phyloP scores from a whole-genome alignment of 306 rosid species.

The Abrus pulchellus region DNA sequence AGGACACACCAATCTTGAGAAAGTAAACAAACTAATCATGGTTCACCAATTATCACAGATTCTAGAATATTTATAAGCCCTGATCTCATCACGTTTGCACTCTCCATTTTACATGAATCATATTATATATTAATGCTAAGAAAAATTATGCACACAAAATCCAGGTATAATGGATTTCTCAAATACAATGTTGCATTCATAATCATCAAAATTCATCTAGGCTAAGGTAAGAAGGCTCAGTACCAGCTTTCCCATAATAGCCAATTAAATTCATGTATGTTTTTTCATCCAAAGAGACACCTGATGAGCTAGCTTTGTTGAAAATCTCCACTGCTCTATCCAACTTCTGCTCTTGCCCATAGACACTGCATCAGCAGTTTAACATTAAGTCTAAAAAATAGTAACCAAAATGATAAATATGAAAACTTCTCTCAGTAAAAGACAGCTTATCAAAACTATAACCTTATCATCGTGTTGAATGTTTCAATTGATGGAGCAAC shows the following conservation, averaged over 20 bases:
- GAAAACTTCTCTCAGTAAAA: not conserved
- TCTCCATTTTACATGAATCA: conserved; percentile 25
- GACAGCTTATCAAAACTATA: conserved; percentile 36
- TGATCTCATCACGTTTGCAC: conserved; percentile 26
- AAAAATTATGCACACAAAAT: conserved; percentile 21
- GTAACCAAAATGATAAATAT: conserved; percentile 31
- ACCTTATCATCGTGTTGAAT: conserved; percentile 94
- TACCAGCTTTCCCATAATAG: conserved; percentile 95
- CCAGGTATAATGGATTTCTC: conserved; percentile 30
- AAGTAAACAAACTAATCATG: conserved; percentile 26
- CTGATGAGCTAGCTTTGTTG: conserved; percentile 64
- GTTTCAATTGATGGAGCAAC: conserved; percentile 88
- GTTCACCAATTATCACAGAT: not conserved
- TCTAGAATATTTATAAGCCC: not conserved
- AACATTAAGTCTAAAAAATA: conserved; percentile 34
- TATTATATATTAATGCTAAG: not conserved
- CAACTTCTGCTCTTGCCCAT: conserved; percentile 82
- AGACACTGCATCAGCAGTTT: conserved; percentile 69
- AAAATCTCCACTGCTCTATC: conserved; percentile 83
- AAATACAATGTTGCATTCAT: conserved; percentile 26
- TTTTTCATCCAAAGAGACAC: conserved; percentile 73
- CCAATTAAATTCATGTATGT: conserved; percentile 83
- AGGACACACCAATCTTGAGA: conserved; percentile 24
- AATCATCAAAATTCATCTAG: conserved; percentile 36
- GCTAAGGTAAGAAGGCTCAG: conserved; percentile 23